Conservation (phyloP, 805 yeast species). For the Dipodascus geniculatus region DNA sequence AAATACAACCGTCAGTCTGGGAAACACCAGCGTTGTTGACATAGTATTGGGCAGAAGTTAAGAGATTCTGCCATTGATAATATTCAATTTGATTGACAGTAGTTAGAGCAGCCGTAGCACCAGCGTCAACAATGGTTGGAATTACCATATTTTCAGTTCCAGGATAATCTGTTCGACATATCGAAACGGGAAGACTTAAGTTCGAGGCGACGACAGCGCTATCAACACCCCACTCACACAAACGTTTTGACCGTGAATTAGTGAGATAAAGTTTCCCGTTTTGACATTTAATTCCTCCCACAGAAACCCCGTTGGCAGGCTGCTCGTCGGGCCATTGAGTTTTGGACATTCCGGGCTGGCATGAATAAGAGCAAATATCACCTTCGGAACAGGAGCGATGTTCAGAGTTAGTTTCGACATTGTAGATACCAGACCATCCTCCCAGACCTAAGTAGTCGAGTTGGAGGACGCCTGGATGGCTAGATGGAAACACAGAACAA, state of each 20-base stretch:
- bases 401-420: slow-evolving; percentile 45
- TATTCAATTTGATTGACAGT: slow-evolving; percentile 70
- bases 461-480: slow-evolving; percentile 65
- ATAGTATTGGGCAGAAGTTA: slow-evolving; percentile 91
- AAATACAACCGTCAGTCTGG: slow-evolving; percentile 80
- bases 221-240: slow-evolving; percentile 81
- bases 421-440: slow-evolving; percentile 72
- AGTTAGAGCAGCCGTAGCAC: slow-evolving; percentile 52
- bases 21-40: slow-evolving; percentile 95
- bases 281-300: slow-evolving; percentile 87
- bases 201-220: slow-evolving; percentile 60
- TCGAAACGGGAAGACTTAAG: slow-evolving; percentile 56
- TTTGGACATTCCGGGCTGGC: slow-evolving; percentile 98
- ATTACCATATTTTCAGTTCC: slow-evolving; percentile 98
- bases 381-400: slow-evolving; percentile 69
- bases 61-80: slow-evolving; percentile 69
- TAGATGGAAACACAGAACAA: slow-evolving; percentile 64
- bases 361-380: slow-evolving; percentile 91
- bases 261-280: slow-evolving; percentile 76
- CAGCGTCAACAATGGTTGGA: slow-evolving; percentile 74
- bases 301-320: slow-evolving; percentile 80
- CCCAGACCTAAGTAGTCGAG: slow-evolving; percentile 64
- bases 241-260: slow-evolving; percentile 49
- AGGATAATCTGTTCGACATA: slow-evolving; percentile 98
- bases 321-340: slow-evolving; percentile 92